Percentiles rank a stretch among this genome's conserved stretches.
Conservation (phyloP, 306 rosid genomes). For the Calophaca sinica region DNA sequence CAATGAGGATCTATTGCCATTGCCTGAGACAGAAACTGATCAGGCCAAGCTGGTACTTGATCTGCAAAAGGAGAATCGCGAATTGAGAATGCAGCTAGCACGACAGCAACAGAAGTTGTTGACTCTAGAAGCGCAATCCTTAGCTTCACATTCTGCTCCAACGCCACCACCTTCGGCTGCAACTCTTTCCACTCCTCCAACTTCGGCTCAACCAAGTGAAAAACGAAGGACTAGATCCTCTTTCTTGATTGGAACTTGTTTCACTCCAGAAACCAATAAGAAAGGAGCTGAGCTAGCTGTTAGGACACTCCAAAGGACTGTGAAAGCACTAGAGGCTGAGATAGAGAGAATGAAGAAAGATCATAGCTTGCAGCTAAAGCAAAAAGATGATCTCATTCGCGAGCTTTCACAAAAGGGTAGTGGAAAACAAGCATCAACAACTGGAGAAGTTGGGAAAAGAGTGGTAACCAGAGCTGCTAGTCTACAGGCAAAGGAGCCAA, state of each 20-base stretch:
- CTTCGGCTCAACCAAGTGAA: constrained; percentile 65
- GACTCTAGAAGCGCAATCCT: constrained; percentile 72
- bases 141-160: constrained; percentile 79
- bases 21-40: constrained; percentile 73
- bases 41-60: constrained; percentile 80
- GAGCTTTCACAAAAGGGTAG: constrained; percentile 59
- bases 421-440: constrained; percentile 52
- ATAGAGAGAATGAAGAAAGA: constrained; percentile 82
- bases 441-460: constrained; percentile 52
- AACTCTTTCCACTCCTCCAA: constrained; percentile 74
- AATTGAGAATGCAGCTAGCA: constrained; percentile 78
- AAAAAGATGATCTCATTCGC: constrained; percentile 74
- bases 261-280: constrained; percentile 84
- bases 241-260: constrained; percentile 71
- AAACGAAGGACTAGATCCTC: constrained; percentile 71
- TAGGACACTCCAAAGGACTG: constrained; percentile 65
- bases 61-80: constrained; percentile 89
- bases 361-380: constrained; percentile 70
- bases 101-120: constrained; percentile 78
- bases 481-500: constrained; percentile 67
- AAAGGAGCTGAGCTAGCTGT: constrained; percentile 67
- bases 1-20: constrained; percentile 60
- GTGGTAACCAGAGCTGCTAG: constrained; percentile 62
- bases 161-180: constrained; percentile 82
- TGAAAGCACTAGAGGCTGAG: constrained; percentile 73